Evolutionary conservation across 192 early-diverging fungal genomes (phyloP), one percentile per base, ranked within the genome.

Genomic region (Linnemannia schmuckeri): DNA sequence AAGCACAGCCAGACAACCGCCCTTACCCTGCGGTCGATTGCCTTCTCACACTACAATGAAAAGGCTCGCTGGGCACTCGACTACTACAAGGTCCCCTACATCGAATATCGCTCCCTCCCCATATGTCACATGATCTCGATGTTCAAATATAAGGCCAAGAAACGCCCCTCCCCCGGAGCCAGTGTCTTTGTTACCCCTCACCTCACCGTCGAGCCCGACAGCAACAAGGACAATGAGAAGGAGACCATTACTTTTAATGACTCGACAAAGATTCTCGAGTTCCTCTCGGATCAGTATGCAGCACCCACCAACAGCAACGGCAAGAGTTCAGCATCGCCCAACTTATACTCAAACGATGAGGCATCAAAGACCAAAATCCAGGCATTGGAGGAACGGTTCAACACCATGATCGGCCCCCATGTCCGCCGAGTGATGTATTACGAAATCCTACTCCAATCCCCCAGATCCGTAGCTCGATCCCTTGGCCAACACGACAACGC

Each of bases 21-120:
- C 6, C 63, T 87, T 44, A 35, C 47, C 42, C 72, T 86, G 24
- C 47, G 55, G 4, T 44, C 84, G n/a, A 86, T 89, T 47, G 20
- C 75, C 70, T 87, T 89, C 24, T 89, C 88, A 18, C 88, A 89
- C 78, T 89, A 54, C 71, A 87, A 87, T 42, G 88, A 89, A 72
- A 89, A 87, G 73, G 88, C 88, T 6, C 72, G 88, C 12, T 89
- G 88, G 88, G 85, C 79, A 20, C 37, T 89, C 37, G 88, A 89
- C 44, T 87, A 86, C 80, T 85, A 81, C 33, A 33, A 40, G 13
- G 54, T 89, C 24, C 88, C 88, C 12, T 87, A 87, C 24, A 68
- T 78, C 52, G 88, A 89, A 49, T 78, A 82, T 52, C 83, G 88
- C 0, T 80, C 81, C 18, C 22, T 89, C 13, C 88, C 88, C 3